Evolutionary conservation across 2,329 filamentous ascomycete species (phyloP), one percentile per base, ranked within the genome.

Genomic region (Arthrinium phaeospermum): DNA sequence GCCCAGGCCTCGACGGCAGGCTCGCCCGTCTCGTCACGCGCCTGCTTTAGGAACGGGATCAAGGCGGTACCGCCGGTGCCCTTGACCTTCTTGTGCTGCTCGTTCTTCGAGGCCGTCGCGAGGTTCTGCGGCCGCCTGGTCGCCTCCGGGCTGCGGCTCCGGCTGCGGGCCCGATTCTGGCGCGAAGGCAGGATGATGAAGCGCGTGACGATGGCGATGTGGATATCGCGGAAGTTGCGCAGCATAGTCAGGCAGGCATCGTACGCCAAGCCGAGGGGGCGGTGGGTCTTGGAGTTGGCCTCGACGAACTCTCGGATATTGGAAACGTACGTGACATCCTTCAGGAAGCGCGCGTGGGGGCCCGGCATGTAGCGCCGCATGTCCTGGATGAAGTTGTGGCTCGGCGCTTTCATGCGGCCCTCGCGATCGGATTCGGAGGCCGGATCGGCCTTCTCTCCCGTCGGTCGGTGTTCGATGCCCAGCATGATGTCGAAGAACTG

Each of bases 331-430:
- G 90, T 87, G 16, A 98, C 91, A 74, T 97, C 93, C 75, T 93
- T 89, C 4, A 99, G 87, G 84, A 99, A 99, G 53, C 93, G 91
- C 4, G 95, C 93, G 80, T 99, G 96, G 0, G 93, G 90, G 0
- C 95, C 96, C 0, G 96, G 96, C 96, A 99, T 99, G 84, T 99
- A 99, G 67, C 90, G 90, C 72, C 96, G 93, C 96, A 99, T 99
- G 76, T 99, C 96, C 79, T 93, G 91, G 79, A 99, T 96, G 84
- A 99, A 99, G 79, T 96, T 97, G 84, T 98, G 91, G 53, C 89
- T 87, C 6, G 91, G 87, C 34, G 88, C 85, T 5, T 69, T 72
- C 77, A 71, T 73, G 27, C 78, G 78, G 8, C 79, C 77, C 61
- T 88, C 87, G 70, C 86, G 85, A 47, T 86, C 86, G 5, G 82